phyloP scores from a whole-genome alignment of 2,329 filamentous ascomycete genomes.

The Xylaria polymorpha region DNA sequence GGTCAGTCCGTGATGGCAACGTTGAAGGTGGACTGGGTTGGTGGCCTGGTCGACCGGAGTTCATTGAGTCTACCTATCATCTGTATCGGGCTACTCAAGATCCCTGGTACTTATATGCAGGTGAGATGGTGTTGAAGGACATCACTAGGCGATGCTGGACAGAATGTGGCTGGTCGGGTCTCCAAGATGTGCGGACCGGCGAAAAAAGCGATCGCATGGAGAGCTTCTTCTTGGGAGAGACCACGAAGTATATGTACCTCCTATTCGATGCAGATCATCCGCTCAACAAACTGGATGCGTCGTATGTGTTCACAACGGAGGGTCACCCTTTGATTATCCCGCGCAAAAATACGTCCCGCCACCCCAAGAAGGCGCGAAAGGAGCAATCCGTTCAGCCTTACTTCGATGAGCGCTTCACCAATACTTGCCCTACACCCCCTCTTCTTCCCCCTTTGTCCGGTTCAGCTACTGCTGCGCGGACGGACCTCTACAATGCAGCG shows the following conservation, averaged over 20 bases:
- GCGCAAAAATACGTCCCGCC: constrained; percentile 51
- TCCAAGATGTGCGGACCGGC: constrained; percentile 83
- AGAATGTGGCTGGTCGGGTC: constrained; percentile 90
- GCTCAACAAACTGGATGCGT: constrained; percentile 84
- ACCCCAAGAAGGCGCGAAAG: constrained; percentile 42
- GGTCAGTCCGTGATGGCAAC: constrained; percentile 85
- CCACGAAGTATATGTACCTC: constrained; percentile 93
- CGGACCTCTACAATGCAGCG: constrained; percentile 89
- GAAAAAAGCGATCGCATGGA: constrained; percentile 96
- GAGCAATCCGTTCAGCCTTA: constrained; percentile 51
- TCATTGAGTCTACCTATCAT: constrained; percentile 96
- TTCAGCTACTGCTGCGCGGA: constrained; percentile 81
- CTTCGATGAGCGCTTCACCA: constrained; percentile 61
- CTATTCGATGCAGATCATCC: constrained; percentile 89
- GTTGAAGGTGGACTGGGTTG: constrained; percentile 89
- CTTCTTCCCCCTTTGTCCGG: constrained; percentile 72
- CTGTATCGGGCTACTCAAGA: constrained; percentile 94
- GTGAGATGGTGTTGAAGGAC: constrained; percentile 93
- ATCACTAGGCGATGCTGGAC: constrained; percentile 91
- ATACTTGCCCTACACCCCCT: constrained; percentile 75
- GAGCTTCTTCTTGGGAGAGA: constrained; percentile 97
- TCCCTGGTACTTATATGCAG: constrained; percentile 95
- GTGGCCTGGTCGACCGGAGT: constrained; percentile 96
- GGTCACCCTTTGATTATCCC: constrained; percentile 93
- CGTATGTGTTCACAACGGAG: constrained; percentile 95